Percentiles rank a stretch among this genome's conserved stretches.
Conservation (phyloP, 306 rosid genomes). For the Prunus salicina region DNA sequence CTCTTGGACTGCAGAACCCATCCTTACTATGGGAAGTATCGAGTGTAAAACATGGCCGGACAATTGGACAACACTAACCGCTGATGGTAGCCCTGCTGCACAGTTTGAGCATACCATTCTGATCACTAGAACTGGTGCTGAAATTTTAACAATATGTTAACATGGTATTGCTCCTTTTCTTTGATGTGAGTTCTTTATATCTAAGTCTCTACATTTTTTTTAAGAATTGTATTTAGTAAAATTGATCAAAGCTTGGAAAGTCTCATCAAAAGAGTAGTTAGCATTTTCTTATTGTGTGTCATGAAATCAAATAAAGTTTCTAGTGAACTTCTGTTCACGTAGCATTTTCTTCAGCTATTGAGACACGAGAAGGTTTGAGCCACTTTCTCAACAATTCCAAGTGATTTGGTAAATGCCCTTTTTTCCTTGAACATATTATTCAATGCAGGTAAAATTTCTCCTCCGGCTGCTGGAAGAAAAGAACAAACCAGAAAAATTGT, state of each 20-base stretch:
- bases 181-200: no score
- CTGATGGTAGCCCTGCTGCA: slow-evolving; percentile 89
- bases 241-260: no score
- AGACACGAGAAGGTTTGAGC: not conserved
- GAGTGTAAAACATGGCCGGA: slow-evolving; percentile 82
- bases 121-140: slow-evolving; percentile 85
- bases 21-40: slow-evolving; percentile 79
- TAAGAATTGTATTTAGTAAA: no score
- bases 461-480: not conserved
- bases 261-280: no score
- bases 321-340: not conserved
- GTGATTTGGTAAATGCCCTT: not conserved
- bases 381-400: not conserved
- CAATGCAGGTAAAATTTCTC: not conserved
- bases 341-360: not conserved
- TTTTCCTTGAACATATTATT: not conserved
- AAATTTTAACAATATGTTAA: slow-evolving; percentile 68
- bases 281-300: not conserved
- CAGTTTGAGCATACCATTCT: slow-evolving; percentile 95
- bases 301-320: not conserved
- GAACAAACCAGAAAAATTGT: no score
- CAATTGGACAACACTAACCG: slow-evolving; percentile 81
- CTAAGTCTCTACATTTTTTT: not conserved
- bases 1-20: slow-evolving; percentile 65
- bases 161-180: not conserved